Base-by-base conservation (phyloP, 441 rosid genomes). In the Sinapis alba region DNA sequence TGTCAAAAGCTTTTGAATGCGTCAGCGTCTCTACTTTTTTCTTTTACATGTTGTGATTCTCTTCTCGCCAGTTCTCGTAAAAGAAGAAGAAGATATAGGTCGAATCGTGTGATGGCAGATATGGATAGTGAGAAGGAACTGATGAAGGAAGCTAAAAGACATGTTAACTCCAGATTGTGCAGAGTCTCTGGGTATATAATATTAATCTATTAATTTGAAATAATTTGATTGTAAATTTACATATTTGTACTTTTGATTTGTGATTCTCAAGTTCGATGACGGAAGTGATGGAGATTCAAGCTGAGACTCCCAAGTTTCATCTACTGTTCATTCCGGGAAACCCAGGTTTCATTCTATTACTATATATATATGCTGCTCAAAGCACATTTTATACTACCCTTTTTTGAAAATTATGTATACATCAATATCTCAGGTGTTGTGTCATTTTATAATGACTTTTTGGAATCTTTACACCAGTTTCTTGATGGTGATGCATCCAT, bases 251-350 rank as follows among this genome's bases (percentile, higher is more conserved):
- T 47, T 6, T 51, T 2, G 36, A 51, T 45, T 30, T 30, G 59
- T 74, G 69, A 62, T 43, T 16, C 11, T 7, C 21, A 75, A 92
- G 98, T 64, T 83, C 57, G 34, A 82, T 85, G 51, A 88, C 95
- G 32, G 97, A 90, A 79, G 28, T 92, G 53, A 82, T 92, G 61
- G 96, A 90, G 77, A 77, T 94, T 81, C 77, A 68, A 57, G 83
- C 96, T 59, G 90, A 84, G 70, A 78, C 85, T 63, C 96, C 96
- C 32, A 73, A 51, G 62, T 69, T 89, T 62, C 86, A 84, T 77
- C 84, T 90, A 62, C 69, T 92, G 79, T 79, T 92, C 65, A 76
- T 92, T 28, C 97, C 93, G 32, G 98, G 97, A 57, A 94, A 92
- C 74, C 97, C 97, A 72, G 97, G 97, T 89, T 70, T 13, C 65